phyloP scores from a whole-genome alignment of 106 monocot genomes.

The Acanthochlamys bracteata region DNA sequence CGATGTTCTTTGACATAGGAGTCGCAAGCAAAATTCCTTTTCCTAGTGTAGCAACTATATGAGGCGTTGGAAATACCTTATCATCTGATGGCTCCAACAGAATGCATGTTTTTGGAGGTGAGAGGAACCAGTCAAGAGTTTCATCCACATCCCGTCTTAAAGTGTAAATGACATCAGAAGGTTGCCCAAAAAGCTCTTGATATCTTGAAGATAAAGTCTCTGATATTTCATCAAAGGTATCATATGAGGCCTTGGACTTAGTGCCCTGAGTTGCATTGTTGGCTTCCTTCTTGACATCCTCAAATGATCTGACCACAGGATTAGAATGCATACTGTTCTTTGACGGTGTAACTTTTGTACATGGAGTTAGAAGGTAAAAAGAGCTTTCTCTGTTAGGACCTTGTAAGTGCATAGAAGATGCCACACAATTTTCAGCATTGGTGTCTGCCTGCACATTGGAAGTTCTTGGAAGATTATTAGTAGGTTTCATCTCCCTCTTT shows the following conservation, averaged over 20 bases:
- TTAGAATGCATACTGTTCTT: constrained; percentile 7
- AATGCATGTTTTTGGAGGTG: constrained; percentile 72
- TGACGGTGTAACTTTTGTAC: constrained; percentile 11
- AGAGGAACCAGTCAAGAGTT: constrained; percentile 77
- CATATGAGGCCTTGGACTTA: not conserved
- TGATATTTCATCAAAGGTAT: constrained; percentile 10
- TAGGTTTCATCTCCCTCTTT: constrained; percentile 4
- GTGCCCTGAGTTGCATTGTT: constrained; percentile 4
- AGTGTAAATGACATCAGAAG: constrained; percentile 7
- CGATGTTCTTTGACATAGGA: constrained; percentile 34
- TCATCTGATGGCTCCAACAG: constrained; percentile 56
- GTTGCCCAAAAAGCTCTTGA: constrained; percentile 26
- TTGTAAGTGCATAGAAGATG: constrained; percentile 4
- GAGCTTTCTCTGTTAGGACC: constrained; percentile 8
- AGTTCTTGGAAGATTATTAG: constrained; percentile 1
- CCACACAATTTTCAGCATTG: not conserved
- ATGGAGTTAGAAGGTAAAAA: constrained; percentile 16
- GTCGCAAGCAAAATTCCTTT: constrained; percentile 20
- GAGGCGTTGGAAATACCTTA: constrained; percentile 24
- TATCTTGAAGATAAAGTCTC: constrained; percentile 27
- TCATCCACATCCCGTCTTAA: constrained; percentile 32
- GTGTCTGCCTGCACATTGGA: not conserved
- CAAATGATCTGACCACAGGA: constrained; percentile 9
- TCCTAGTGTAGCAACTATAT: constrained; percentile 1
- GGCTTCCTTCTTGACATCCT: not conserved